phyloP scores from a whole-genome alignment of 495 filamentous ascomycete species.

The Echria macrotheca region DNA sequence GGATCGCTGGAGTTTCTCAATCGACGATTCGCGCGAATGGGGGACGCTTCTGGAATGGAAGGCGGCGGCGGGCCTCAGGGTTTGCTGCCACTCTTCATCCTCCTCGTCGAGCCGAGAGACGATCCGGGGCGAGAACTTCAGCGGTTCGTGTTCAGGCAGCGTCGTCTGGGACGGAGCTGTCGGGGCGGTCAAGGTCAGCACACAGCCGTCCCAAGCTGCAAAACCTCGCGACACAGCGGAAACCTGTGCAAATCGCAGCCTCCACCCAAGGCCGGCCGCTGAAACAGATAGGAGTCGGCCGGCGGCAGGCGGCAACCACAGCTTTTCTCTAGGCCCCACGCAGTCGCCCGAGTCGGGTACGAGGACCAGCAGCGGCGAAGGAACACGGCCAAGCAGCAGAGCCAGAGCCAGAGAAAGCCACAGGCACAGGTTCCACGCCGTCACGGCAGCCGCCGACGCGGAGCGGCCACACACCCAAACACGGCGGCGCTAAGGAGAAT shows the following conservation, averaged over 20 bases:
- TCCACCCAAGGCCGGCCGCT: conserved; percentile 5
- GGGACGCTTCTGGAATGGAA: conserved; percentile 34
- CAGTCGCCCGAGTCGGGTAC: conserved; percentile 1
- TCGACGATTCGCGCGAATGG: conserved; percentile 46
- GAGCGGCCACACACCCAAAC: neutral
- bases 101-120: conserved; percentile 39
- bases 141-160: conserved; percentile 44
- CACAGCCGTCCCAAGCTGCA: neutral
- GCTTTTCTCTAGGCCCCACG: neutral
- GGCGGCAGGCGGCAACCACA: neutral
- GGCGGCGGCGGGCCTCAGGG: conserved; percentile 34
- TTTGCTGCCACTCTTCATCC: conserved; percentile 40
- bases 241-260: no score
- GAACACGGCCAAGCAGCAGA: neutral
- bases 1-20: conserved; percentile 48
- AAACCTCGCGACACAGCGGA: neutral
- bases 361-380: neutral
- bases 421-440: conserved; percentile 3
- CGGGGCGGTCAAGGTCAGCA: conserved; percentile 19
- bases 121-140: conserved; percentile 41
- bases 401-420: conserved; percentile 2
- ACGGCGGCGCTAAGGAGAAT: neutral
- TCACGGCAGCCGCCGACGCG: neutral
- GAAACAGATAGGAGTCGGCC: conserved; percentile 1
- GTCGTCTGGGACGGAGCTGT: conserved; percentile 49